phyloP scores from a whole-genome alignment of 2,329 filamentous ascomycete genomes.

The Orbilia brochopaga region DNA sequence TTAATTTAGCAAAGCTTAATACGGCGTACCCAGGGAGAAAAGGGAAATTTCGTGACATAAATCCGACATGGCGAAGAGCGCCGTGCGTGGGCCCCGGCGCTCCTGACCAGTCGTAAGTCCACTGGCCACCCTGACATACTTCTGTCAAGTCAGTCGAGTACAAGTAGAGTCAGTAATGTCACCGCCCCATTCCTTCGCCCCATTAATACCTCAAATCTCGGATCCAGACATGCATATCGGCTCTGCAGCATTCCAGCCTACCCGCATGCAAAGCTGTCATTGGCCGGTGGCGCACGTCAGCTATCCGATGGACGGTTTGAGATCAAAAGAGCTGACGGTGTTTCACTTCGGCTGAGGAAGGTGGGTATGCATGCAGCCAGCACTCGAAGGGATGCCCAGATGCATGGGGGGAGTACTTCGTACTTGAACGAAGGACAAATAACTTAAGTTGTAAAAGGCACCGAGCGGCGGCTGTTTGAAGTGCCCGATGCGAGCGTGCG shows the following conservation, averaged over 20 bases:
- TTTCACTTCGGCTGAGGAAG: constrained; percentile 45
- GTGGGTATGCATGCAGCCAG: constrained; percentile 29
- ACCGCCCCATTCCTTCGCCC: too few species aligned
- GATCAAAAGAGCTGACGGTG: constrained; percentile 29
- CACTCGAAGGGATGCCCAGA: background rate
- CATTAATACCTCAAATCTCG: constrained; percentile 16
- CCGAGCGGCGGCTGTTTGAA: background rate
- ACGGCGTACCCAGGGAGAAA: too few species aligned
- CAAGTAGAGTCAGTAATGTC: background rate
- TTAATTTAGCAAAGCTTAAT: too few species aligned
- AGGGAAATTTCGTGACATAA: constrained; percentile 26
- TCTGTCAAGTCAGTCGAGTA: background rate
- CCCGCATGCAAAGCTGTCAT: constrained; percentile 32
- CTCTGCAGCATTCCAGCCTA: constrained; percentile 27
- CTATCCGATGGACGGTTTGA: constrained; percentile 33
- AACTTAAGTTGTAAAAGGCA: background rate
- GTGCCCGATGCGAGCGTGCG: background rate
- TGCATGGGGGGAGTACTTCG: background rate
- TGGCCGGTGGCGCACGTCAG: constrained; percentile 36
- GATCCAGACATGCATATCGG: constrained; percentile 35
- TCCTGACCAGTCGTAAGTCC: constrained; percentile 3
- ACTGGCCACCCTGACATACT: background rate
- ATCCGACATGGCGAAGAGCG: constrained; percentile 44
- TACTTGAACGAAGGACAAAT: background rate
- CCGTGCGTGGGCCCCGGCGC: constrained; percentile 21